These are phyloP conservation scores for Cladophialophora immunda DNA, from an alignment of 2,329 filamentous ascomycete species.

Conservation along the genomic window DNA sequence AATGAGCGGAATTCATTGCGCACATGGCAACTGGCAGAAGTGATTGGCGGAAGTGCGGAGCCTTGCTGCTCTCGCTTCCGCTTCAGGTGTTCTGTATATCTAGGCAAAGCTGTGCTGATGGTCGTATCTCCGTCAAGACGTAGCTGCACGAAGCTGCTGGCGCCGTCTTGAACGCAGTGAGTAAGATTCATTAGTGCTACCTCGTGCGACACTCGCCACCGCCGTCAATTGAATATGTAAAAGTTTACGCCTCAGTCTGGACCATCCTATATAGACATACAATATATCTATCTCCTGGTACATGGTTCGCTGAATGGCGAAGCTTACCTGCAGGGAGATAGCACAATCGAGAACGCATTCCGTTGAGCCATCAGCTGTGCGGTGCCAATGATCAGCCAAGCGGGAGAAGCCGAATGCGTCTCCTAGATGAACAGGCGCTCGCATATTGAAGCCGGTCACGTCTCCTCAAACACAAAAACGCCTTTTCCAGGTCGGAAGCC, in stretches of 20 bases:
- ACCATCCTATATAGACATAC: neutral
- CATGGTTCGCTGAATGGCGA: neutral
- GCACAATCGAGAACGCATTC: neutral
- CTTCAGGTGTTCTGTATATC: neutral
- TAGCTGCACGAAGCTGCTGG: neutral
- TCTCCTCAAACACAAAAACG: slow-evolving; percentile 78
- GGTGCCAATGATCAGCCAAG: neutral
- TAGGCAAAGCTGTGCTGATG: neutral
- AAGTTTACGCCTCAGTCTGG: neutral
- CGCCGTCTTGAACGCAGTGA: neutral
- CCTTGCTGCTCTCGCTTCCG: neutral
- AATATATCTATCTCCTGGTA: neutral
- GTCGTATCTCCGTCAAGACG: neutral
- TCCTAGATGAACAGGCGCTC: neutral
- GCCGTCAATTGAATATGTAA: neutral
- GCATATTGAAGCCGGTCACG: slow-evolving; percentile 19
- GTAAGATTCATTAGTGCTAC: neutral
- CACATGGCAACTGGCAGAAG: neutral
- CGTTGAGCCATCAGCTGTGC: neutral
- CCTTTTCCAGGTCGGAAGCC: slow-evolving; percentile 90
- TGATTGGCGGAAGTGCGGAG: slow-evolving; percentile 21
- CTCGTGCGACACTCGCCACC: neutral
- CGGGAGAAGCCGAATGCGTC: neutral
- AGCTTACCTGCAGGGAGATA: neutral
- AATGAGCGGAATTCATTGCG: slow-evolving; percentile 18